Conservation (phyloP, 345 rosid species). For the Syzygium grande region DNA sequence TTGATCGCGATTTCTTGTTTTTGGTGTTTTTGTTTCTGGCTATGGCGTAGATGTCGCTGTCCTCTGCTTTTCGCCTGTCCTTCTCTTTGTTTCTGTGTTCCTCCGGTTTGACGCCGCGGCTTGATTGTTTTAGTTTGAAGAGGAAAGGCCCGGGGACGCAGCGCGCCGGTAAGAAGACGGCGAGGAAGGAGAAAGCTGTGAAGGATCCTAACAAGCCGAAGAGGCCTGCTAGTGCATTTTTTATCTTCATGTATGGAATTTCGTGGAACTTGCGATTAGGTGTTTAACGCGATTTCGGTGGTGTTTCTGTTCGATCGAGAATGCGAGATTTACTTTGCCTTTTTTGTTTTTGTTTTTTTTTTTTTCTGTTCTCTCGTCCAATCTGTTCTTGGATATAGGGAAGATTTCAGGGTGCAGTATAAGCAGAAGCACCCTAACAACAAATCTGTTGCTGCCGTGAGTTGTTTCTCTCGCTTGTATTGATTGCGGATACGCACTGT, state of each 20-base stretch:
- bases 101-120: slow-evolving; percentile 5
- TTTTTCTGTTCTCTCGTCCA: neutral
- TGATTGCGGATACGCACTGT: neutral
- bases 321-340: neutral
- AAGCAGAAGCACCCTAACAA: slow-evolving; percentile 66
- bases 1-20: neutral
- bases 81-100: too few species aligned
- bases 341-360: neutral
- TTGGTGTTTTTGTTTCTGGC: neutral
- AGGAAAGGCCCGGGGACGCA: slow-evolving; percentile 19
- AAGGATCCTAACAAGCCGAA: slow-evolving; percentile 92
- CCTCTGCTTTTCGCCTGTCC: neutral
- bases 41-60: neutral
- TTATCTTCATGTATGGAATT: slow-evolving; percentile 60
- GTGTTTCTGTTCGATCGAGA: neutral
- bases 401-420: slow-evolving; percentile 61
- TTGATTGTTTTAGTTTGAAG: slow-evolving; percentile 38
- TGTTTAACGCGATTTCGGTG: neutral
- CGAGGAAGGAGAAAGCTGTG: slow-evolving; percentile 42
- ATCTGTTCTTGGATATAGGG: slow-evolving; percentile 26
- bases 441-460: slow-evolving; percentile 74
- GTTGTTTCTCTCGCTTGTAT: neutral
- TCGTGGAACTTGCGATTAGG: neutral
- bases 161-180: slow-evolving; percentile 28
- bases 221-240: slow-evolving; percentile 83